A percentile compares a stretch with the other conserved stretches of the same genome.
These are phyloP conservation scores for Scheffersomyces stambukii DNA, from an alignment of 1,139 yeast species.

Conservation along the genomic window DNA sequence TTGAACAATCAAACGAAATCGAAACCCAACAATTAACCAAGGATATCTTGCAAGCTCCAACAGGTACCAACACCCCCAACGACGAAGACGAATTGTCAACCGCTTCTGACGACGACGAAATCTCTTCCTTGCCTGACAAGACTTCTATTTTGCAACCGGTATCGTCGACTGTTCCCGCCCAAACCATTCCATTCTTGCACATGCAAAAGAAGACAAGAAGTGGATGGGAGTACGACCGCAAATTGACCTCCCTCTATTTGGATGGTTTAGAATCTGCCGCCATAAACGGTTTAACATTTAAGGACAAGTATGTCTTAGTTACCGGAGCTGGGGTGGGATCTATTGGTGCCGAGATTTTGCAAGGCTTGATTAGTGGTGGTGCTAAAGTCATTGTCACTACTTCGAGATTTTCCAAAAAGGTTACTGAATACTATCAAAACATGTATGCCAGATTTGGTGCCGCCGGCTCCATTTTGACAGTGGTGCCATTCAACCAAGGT, in stretches of 20 bases:
- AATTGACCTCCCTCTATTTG: slow-evolving; percentile 71
- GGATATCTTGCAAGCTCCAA: slow-evolving; percentile 31
- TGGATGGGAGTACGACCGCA: slow-evolving; percentile 86
- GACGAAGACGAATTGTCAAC: slow-evolving; percentile 51
- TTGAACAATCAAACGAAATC: slow-evolving; percentile 66
- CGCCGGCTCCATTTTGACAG: slow-evolving; percentile 83
- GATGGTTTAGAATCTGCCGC: slow-evolving; percentile 94
- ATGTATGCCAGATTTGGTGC: slow-evolving; percentile 92
- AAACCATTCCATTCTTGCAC: slow-evolving; percentile 93
- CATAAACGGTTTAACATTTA: slow-evolving; percentile 84
- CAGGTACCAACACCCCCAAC: slow-evolving; percentile 38
- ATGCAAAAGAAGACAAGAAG: slow-evolving; percentile 69
- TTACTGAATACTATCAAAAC: slow-evolving; percentile 92
- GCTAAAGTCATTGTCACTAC: slow-evolving; percentile 96
- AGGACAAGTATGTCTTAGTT: slow-evolving; percentile 81
- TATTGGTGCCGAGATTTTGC: slow-evolving; percentile 94
- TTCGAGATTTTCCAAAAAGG: slow-evolving; percentile 89
- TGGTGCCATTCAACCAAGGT: slow-evolving; percentile 98
- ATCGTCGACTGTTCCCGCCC: slow-evolving; percentile 69
- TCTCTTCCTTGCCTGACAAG: slow-evolving; percentile 74
- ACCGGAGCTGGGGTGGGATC: slow-evolving; percentile 99
- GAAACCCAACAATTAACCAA: slow-evolving; percentile 45
- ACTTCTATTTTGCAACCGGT: slow-evolving; percentile 70
- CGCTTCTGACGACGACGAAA: slow-evolving; percentile 55
- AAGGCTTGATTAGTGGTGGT: slow-evolving; percentile 95